Evolutionary conservation across 2,329 filamentous ascomycete genomes (phyloP), one percentile per base, ranked within the genome.

Genomic region (Fusarium agapanthi): DNA sequence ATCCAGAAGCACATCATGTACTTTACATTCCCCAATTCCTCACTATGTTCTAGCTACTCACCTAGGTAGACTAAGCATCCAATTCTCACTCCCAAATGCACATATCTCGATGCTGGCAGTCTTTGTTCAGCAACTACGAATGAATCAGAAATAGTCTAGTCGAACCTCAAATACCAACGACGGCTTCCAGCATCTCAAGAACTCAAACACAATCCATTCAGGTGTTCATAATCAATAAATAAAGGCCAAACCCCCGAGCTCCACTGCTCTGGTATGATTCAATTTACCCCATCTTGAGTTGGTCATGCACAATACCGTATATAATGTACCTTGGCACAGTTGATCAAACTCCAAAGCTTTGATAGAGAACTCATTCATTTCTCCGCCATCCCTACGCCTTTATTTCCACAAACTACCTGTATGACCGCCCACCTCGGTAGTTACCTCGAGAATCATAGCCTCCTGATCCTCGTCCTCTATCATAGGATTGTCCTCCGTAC

Each of bases 391-490:
- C 32, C 32, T 26, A 22, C 15, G 22, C 37, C 34, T 18, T 15
- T n/a, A 24, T 32, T 35, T 43, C 38, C 16, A 37, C 32, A 22
- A 34, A 53, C 62, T 69, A 78, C 40, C 76, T 77, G 26, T 76
- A 78, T 28, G 74, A 67, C 32, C 76, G 70, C 20, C 70, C 70
- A 32, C 75, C 76, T 60, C 67, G 55, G 56, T 76, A 68, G 37
- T 71, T 40, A 26, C 71, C 74, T 26, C 74, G 68, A 15, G 71
- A 67, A 28, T 60, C 75, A 37, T 76, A 44, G 20, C 68, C 70
- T 15, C 73, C 67, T 8, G 69, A 67, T 24, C 63, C 73, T 65
- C 75, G 72, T 24, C 66, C 69, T 47, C 71, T 65, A 13, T 65
- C 67, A 48, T 70, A 69, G 14, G 71, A 66, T 30, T 75, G 53